Base-by-base conservation (phyloP, 352 stramenopile species). In the Phytophthora capsici region DNA sequence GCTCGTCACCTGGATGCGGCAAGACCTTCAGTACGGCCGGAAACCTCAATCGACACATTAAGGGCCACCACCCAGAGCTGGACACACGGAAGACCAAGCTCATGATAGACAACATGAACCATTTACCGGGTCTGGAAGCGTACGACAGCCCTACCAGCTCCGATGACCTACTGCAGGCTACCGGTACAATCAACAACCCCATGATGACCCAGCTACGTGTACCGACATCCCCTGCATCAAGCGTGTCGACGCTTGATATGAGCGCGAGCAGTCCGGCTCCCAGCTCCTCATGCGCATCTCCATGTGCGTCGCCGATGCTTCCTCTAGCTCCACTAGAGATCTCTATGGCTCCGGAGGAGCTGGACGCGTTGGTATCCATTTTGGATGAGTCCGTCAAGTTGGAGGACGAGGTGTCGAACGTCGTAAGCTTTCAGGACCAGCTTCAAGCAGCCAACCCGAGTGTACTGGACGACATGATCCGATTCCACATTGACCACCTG, bases 1-100 rank as follows among this genome's bases (percentile, higher is more conserved):
- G 76, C 17, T 41, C 56, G 43, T 73, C 72, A 13, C 63, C 61
- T 0, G 73, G 49, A 8, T 89, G 80, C 41, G 75, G 77, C 50
- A 89, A 85, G 63, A 86, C 76, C 4, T 89, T 89, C 72, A 86
- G 74, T 22, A 89, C 80, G 3, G 65, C 73, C 12, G 80, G 80
- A 32, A 89, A 89, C 57, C 63, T 86, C 12, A 85, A 82, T 47
- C 77, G 80, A 23, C 80, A 89, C 69, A 73, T 89, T 36, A 86
- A 87, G 61, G 69, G 68, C 17, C 80, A 89, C 45, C 77, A 84
- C 47, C 69, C 72, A 25, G 59, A 68, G 45, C 51, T 74, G 8
- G 64, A 83, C 56, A 44, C 64, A 20, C 53, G 58, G 23, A 66
- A 63, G 19, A 66, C 41, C 25, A 73, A 66, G 62, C 45, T 67